Percentiles rank a stretch among this genome's conserved stretches.
Conservation (phyloP, 352 stramenopile species). For the Globisporangium heterothallicum region DNA sequence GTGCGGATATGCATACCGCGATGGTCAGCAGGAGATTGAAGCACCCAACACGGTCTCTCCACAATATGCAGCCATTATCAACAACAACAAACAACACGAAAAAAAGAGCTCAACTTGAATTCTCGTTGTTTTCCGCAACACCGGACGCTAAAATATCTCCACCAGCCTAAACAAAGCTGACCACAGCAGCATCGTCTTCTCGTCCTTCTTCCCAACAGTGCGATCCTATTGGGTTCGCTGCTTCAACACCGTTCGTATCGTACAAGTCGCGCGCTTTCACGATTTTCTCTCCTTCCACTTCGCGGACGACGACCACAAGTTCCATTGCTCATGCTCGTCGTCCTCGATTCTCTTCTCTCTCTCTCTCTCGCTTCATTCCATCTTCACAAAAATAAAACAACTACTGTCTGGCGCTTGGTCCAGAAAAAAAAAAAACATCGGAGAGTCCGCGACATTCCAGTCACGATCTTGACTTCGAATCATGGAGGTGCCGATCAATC, state of each 20-base stretch:
- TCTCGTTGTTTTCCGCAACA: not conserved
- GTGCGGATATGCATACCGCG: too few species aligned
- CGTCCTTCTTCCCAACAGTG: conserved; percentile 9
- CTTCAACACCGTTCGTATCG: conserved; percentile 3
- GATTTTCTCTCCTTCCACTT: not conserved
- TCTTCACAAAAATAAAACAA: conserved; percentile 17
- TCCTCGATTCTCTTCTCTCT: not conserved
- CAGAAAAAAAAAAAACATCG: conserved; percentile 2
- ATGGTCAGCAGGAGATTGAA: too few species aligned
- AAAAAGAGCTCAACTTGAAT: not conserved
- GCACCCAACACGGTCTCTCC: too few species aligned
- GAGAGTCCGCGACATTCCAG: not conserved
- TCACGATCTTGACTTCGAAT: not conserved
- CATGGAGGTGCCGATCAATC: not conserved
- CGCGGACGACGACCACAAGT: conserved; percentile 20
- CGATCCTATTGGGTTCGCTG: conserved; percentile 4
- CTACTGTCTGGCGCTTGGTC: conserved; percentile 9
- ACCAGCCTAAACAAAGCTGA: too few species aligned
- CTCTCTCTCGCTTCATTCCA: conserved; percentile 18
- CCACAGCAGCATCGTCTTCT: too few species aligned
- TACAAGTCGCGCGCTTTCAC: conserved; percentile 1
- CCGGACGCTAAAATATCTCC: too few species aligned
- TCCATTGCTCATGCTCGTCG: conserved; percentile 29
- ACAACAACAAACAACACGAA: not conserved
- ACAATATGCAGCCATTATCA: too few species aligned